Percentiles rank a stretch among this genome's conserved stretches.
Evolutionary conservation across 495 filamentous ascomycete species (phyloP).

Genomic region (Penicillium lagena): DNA sequence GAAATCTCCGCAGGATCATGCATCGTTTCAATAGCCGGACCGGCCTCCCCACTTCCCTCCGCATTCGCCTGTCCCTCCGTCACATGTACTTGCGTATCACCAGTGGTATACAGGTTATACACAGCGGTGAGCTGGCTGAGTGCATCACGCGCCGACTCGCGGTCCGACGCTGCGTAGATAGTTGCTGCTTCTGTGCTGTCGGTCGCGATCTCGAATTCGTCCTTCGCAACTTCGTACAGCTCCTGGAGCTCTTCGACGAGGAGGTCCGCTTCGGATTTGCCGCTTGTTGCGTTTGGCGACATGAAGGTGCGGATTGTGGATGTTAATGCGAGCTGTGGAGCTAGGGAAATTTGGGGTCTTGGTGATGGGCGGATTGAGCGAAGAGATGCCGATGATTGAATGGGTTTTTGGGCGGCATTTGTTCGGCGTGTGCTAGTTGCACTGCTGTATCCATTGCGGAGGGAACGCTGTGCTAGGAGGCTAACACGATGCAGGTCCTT

Average conservation of each 20-base stretch:
- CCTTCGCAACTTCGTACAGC: conserved; percentile 37
- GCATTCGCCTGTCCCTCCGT: neutral
- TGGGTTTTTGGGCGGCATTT: too few species aligned
- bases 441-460: too few species aligned
- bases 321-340: neutral
- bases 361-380: too few species aligned
- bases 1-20: conserved; percentile 26
- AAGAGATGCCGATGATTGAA: too few species aligned
- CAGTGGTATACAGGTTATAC: conserved; percentile 29
- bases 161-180: conserved; percentile 43
- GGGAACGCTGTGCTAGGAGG: too few species aligned
- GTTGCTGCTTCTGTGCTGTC: conserved; percentile 36
- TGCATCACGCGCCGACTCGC: conserved; percentile 38
- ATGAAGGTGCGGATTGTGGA: neutral
- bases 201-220: conserved; percentile 44
- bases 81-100: conserved; percentile 2
- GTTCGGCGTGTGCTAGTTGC: too few species aligned
- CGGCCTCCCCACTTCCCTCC: conserved; percentile 1
- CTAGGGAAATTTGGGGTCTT: too few species aligned
- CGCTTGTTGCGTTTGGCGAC: conserved; percentile 3
- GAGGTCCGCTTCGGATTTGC: conserved; percentile 23
- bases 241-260: conserved; percentile 39
- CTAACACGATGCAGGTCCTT: too few species aligned
- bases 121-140: conserved; percentile 30
- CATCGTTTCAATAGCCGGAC: conserved; percentile 20